phyloP scores from a whole-genome alignment of 2,329 filamentous ascomycete species.

The Ampelomyces quisqualis region DNA sequence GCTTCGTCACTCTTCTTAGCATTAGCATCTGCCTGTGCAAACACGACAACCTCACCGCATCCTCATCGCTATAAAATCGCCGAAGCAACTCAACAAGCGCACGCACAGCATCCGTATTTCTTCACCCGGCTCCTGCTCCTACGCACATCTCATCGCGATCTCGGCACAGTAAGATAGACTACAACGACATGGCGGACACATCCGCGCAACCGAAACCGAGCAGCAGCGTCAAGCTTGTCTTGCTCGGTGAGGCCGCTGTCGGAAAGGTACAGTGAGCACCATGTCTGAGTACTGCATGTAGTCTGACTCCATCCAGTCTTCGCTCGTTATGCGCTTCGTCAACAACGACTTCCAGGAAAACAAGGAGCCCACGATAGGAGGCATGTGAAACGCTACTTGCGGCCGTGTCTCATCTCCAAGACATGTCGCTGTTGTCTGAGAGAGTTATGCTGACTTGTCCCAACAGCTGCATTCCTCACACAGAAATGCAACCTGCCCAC shows the following conservation, averaged over 20 bases:
- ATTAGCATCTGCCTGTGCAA: constrained; percentile 3
- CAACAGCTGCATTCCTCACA: constrained; percentile 87
- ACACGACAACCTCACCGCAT: not conserved
- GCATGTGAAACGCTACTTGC: constrained; percentile 53
- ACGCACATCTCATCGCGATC: not conserved
- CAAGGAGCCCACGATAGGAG: constrained; percentile 98
- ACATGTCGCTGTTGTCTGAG: not conserved
- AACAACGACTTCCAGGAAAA: constrained; percentile 99
- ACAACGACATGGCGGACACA: constrained; percentile 66
- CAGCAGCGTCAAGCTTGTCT: constrained; percentile 98
- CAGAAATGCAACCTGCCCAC: constrained; percentile 97
- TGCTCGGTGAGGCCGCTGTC: constrained; percentile 95
- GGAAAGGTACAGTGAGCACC: constrained; percentile 74
- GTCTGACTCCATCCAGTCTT: constrained; percentile 63
- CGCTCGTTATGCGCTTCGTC: constrained; percentile 94
- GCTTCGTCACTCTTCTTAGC: not conserved
- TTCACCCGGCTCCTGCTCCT: not conserved
- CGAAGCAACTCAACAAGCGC: not conserved
- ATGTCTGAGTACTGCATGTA: not conserved
- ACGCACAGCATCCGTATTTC: not conserved
- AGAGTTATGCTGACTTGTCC: constrained; percentile 7
- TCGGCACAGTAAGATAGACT: constrained; percentile 3
- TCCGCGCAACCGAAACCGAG: constrained; percentile 80
- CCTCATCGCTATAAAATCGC: constrained; percentile 1
- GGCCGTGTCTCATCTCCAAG: constrained; percentile 3